Conservation (phyloP, 139 green algal species). For the Nannochloris sp. region DNA sequence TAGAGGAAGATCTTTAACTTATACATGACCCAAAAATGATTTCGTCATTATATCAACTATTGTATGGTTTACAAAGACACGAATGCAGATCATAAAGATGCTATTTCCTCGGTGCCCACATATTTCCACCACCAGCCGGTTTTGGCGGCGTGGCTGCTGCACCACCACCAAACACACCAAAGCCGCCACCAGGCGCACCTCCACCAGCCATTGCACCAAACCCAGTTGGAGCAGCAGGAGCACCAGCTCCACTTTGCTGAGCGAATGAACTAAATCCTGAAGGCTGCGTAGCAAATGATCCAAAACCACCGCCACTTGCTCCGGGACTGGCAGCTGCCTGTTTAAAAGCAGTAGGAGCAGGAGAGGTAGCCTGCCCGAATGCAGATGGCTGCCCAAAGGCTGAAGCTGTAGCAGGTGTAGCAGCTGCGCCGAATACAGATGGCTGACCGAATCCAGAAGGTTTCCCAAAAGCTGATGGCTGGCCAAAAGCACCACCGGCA, state of each 20-base stretch:
- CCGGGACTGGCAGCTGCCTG: background rate
- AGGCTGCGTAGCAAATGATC: background rate
- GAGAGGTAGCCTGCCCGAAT: background rate
- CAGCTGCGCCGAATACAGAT: slow-evolving; percentile 1
- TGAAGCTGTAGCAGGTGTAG: background rate
- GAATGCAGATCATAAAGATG: background rate
- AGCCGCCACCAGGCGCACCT: no score
- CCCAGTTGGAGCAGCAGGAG: background rate
- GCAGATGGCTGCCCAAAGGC: background rate
- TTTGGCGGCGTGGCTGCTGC: no score
- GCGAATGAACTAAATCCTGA: background rate
- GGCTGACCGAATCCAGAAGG: slow-evolving; percentile 4
- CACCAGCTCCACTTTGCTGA: background rate
- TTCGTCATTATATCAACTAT: no score
- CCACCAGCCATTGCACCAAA: no score
- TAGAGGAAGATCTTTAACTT: no score
- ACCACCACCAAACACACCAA: no score
- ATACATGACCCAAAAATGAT: no score
- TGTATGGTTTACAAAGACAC: no score
- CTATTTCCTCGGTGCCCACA: background rate
- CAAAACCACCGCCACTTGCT: background rate
- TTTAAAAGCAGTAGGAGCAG: background rate
- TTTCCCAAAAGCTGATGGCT: slow-evolving; percentile 9
- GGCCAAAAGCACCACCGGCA: background rate
- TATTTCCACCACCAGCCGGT: background rate